Conservation (phyloP, 352 stramenopile species). For the Phytopythium montanum region DNA sequence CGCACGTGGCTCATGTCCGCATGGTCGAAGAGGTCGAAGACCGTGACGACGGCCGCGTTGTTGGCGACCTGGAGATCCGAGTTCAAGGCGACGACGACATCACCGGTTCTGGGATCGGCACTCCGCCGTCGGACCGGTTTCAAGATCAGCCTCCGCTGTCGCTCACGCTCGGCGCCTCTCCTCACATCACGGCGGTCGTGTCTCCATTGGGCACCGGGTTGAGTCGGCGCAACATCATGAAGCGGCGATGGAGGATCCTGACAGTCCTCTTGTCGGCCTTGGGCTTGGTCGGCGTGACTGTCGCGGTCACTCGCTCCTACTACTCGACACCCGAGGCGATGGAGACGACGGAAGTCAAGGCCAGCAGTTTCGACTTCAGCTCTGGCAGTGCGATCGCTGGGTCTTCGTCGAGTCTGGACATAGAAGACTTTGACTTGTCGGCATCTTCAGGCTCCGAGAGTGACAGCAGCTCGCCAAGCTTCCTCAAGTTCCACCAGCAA, state of each 20-base stretch:
- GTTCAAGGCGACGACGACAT: background rate
- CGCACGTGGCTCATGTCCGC: conserved; percentile 10
- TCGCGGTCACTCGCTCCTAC: conserved; percentile 8
- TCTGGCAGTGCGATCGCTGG: background rate
- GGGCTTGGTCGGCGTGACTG: conserved; percentile 13
- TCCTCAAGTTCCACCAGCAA: conserved; percentile 1
- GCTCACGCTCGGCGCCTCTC: background rate
- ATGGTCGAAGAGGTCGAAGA: conserved; percentile 4
- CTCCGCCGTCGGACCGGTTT: background rate
- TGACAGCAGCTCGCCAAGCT: conserved; percentile 3
- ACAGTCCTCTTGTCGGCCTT: conserved; percentile 12
- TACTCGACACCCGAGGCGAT: no score
- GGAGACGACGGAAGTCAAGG: background rate
- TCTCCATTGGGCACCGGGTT: background rate
- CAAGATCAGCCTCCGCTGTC: background rate
- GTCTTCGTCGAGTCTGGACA: background rate
- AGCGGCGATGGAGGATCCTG: conserved; percentile 14
- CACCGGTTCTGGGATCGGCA: conserved; percentile 6
- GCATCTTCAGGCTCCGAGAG: background rate
- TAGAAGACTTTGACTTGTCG: conserved; percentile 8
- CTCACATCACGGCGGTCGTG: background rate
- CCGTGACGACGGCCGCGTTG: background rate
- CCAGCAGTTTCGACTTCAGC: background rate
- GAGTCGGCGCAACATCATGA: background rate
- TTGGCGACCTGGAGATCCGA: background rate